Conservation (phyloP, 805 yeast species). For the Wickerhamomyces bovis region DNA sequence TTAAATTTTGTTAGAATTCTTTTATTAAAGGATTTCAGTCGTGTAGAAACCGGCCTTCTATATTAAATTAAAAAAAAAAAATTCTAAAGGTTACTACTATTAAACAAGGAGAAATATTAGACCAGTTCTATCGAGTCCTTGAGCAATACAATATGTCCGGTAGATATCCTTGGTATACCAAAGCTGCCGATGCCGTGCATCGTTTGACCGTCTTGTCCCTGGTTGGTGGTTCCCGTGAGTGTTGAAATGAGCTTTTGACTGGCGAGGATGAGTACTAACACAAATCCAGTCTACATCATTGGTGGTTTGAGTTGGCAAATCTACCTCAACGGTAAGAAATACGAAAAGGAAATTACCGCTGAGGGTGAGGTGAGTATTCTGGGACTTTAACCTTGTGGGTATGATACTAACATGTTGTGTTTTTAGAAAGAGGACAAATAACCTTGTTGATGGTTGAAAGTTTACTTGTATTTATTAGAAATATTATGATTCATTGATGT, state of each 20-base stretch:
- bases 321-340: constrained; percentile 46
- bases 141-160: constrained; percentile 39
- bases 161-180: constrained; percentile 69
- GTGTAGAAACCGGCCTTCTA: too few species aligned
- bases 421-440: constrained; percentile 2
- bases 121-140: too few species aligned
- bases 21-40: too few species aligned
- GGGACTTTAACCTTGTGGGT: not conserved
- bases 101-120: too few species aligned
- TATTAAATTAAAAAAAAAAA: too few species aligned
- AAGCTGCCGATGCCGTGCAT: constrained; percentile 64
- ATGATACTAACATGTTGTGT: not conserved
- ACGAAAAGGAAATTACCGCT: constrained; percentile 32
- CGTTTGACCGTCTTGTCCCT: constrained; percentile 65
- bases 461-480: not conserved
- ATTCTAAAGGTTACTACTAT: too few species aligned
- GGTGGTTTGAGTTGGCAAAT: constrained; percentile 48
- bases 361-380: not conserved
- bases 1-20: too few species aligned
- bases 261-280: not conserved
- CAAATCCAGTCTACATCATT: constrained; percentile 33
- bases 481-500: not conserved
- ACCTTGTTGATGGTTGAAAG: not conserved
- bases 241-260: not conserved
- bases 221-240: constrained; percentile 42